Percentiles rank a stretch among this genome's conserved stretches.
These are phyloP conservation scores for Aristolochia fimbriata DNA, from an alignment of 164 flowering plant species.

Conservation along the genomic window DNA sequence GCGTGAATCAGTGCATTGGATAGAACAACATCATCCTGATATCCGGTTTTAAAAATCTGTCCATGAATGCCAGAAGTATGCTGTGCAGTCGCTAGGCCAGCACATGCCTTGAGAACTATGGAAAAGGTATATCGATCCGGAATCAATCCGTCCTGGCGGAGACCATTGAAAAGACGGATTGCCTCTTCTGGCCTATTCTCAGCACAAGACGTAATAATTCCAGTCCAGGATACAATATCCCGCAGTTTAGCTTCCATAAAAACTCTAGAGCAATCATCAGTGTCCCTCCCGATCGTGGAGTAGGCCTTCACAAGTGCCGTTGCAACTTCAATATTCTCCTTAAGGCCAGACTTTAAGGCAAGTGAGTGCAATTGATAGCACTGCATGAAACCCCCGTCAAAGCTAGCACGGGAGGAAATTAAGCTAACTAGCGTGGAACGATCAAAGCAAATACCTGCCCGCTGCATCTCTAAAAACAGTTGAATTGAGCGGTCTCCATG, in stretches of 20 bases:
- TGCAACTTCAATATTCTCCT: slow-evolving; percentile 31
- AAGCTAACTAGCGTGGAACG: slow-evolving; percentile 50
- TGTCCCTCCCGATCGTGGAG: slow-evolving; percentile 36
- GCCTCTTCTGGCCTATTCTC: slow-evolving; percentile 48
- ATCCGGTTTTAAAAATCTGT: slow-evolving; percentile 37
- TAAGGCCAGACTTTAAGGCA: slow-evolving; percentile 32
- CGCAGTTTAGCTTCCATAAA: slow-evolving; percentile 34
- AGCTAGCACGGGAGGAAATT: slow-evolving; percentile 20
- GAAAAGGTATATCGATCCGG: slow-evolving; percentile 57
- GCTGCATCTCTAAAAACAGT: slow-evolving; percentile 40
- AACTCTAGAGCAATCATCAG: slow-evolving; percentile 33
- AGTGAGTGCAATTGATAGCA: slow-evolving; percentile 49
- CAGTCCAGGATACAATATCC: slow-evolving; percentile 73
- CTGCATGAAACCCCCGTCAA: slow-evolving; percentile 9
- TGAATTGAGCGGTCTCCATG: slow-evolving; percentile 19
- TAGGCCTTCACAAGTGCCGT: slow-evolving; percentile 63
- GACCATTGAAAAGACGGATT: slow-evolving; percentile 33
- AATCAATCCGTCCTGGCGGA: slow-evolving; percentile 26
- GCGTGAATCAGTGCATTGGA: slow-evolving; percentile 62
- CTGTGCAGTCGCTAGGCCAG: slow-evolving; percentile 41
- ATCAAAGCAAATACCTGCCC: slow-evolving; percentile 40
- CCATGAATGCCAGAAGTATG: slow-evolving; percentile 45
- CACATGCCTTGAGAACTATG: slow-evolving; percentile 62
- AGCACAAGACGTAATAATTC: slow-evolving; percentile 44
- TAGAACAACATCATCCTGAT: slow-evolving; percentile 37